phyloP scores from a whole-genome alignment of 2,329 filamentous ascomycete genomes.

The Calonectria crousiana region DNA sequence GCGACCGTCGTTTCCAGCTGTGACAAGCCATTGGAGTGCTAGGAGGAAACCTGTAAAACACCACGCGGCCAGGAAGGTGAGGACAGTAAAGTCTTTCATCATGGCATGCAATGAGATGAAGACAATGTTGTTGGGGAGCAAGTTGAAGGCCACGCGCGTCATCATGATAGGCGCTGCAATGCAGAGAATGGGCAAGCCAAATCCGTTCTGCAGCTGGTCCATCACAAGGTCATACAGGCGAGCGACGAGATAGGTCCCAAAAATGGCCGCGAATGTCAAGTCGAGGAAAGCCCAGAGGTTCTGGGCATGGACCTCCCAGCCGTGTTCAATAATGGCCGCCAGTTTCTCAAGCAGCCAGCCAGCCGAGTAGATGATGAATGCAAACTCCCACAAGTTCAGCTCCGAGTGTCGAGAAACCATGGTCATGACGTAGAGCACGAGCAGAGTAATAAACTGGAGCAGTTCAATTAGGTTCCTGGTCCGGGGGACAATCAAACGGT shows the following conservation, averaged over 20 bases:
- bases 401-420: slow-evolving; percentile 69
- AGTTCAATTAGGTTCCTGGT: slow-evolving; percentile 76
- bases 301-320: slow-evolving; percentile 77
- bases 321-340: slow-evolving; percentile 74
- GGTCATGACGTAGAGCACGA: slow-evolving; percentile 72
- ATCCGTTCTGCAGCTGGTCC: slow-evolving; percentile 60
- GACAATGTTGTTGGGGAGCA: slow-evolving; percentile 81
- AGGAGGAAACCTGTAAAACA: slow-evolving; percentile 80
- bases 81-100: slow-evolving; percentile 78
- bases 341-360: slow-evolving; percentile 78
- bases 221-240: slow-evolving; percentile 68
- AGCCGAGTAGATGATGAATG: slow-evolving; percentile 73
- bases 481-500: slow-evolving; percentile 77
- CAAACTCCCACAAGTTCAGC: slow-evolving; percentile 65
- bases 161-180: slow-evolving; percentile 77
- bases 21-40: slow-evolving; percentile 74
- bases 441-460: slow-evolving; percentile 72
- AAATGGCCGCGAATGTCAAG: slow-evolving; percentile 75
- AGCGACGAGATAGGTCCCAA: slow-evolving; percentile 69
- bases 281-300: slow-evolving; percentile 83
- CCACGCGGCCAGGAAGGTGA: slow-evolving; percentile 75
- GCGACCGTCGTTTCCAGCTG: slow-evolving; percentile 42
- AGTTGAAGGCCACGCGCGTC: slow-evolving; percentile 77
- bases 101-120: slow-evolving; percentile 80
- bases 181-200: slow-evolving; percentile 74